Evolutionary conservation across 768 basidiomycete genomes (phyloP).

Genomic region (Leccinellum luteum): DNA sequence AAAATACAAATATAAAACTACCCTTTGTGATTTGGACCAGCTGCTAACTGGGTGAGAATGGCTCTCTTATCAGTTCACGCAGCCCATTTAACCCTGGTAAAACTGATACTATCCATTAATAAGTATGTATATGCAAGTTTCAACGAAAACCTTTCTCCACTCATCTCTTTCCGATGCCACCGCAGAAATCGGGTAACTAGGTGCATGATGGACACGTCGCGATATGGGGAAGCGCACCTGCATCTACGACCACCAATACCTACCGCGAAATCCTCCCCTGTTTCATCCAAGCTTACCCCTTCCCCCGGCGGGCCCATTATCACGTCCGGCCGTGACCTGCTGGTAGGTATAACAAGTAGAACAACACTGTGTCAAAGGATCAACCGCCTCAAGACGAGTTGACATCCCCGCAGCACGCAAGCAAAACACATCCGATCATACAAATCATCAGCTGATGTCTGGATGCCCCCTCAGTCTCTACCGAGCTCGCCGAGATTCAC

Average conservation of each 20-base stretch:
- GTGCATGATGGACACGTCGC: background rate
- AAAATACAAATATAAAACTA: background rate
- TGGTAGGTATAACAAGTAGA: too few relatives aligned
- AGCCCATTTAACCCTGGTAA: background rate
- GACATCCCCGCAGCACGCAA: slow-evolving; percentile 2
- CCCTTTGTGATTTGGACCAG: too few relatives aligned
- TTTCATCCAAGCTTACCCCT: background rate
- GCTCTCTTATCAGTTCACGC: background rate
- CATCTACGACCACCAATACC: slow-evolving; percentile 4
- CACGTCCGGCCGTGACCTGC: background rate
- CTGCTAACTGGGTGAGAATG: background rate
- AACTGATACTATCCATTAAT: background rate
- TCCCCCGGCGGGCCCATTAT: too few relatives aligned
- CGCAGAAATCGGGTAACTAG: background rate
- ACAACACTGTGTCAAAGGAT: too few relatives aligned
- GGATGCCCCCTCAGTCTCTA: background rate
- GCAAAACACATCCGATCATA: background rate
- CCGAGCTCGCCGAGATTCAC: slow-evolving; percentile 16
- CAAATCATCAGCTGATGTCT: background rate
- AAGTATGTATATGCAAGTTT: background rate
- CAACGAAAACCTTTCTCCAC: background rate
- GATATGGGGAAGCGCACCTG: slow-evolving; percentile 8
- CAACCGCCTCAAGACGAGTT: slow-evolving; percentile 2
- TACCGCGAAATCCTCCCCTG: background rate
- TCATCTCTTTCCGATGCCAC: slow-evolving; percentile 1